phyloP scores from a whole-genome alignment of 176 grass and related monocot species.

The Dactylis glomerata region DNA sequence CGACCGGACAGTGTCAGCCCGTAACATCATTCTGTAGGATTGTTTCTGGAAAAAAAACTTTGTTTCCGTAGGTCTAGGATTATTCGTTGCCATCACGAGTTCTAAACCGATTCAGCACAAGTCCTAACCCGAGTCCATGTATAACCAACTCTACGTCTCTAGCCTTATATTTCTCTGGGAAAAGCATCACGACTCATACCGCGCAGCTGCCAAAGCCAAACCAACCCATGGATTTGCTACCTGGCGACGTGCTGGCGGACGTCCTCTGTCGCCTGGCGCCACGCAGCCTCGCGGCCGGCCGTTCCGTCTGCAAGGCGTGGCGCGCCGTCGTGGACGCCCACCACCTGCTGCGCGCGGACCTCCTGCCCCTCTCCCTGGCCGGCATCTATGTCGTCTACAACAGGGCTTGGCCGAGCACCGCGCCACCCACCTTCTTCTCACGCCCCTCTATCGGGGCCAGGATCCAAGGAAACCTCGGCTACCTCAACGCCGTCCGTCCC shows the following conservation, averaged over 20 bases:
- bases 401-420: rapidly evolving
- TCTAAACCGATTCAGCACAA: too few species aligned
- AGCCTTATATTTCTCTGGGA: too few species aligned
- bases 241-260: neutral
- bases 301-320: neutral
- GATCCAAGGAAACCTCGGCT: neutral
- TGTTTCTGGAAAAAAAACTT: too few species aligned
- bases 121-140: too few species aligned
- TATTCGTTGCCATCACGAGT: too few species aligned
- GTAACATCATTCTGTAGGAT: too few species aligned
- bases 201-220: too few species aligned
- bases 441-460: neutral
- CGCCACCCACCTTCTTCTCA: neutral
- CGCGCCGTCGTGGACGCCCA: neutral
- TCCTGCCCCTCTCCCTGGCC: neutral
- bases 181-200: too few species aligned
- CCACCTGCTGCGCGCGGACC: neutral
- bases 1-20: neutral
- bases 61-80: too few species aligned
- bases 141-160: too few species aligned
- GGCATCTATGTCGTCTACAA: neutral
- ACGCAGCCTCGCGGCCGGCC: neutral
- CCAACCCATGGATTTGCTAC: neutral
- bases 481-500: neutral
- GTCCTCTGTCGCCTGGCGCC: neutral